A percentile compares a stretch with the other conserved stretches of the same genome.
Conservation (phyloP, 768 basidiomycete genomes). For the Phaffia tasmanica region DNA sequence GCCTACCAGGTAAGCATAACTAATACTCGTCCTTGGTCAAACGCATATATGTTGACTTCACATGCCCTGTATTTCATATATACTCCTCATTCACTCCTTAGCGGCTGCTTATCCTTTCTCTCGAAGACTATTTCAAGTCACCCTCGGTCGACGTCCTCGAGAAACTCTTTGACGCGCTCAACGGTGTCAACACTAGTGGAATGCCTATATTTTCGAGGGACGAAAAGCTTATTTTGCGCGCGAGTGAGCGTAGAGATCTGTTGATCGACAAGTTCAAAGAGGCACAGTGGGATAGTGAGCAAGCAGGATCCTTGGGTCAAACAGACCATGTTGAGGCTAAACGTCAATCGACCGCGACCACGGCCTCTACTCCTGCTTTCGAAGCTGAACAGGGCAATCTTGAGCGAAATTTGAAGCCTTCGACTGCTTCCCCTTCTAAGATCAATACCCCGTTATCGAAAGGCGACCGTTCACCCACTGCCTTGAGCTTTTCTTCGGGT, state of each 20-base stretch:
- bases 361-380: too few species aligned
- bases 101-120: slow-evolving; percentile 84
- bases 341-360: too few species aligned
- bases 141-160: slow-evolving; percentile 84
- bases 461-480: too few species aligned
- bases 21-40: too few species aligned
- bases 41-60: neutral
- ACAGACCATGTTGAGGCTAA: too few species aligned
- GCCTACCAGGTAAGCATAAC: slow-evolving; percentile 66
- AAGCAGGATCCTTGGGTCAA: too few species aligned
- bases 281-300: neutral
- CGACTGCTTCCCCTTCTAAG: too few species aligned
- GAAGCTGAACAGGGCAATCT: too few species aligned
- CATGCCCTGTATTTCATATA: neutral
- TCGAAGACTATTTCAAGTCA: slow-evolving; percentile 85
- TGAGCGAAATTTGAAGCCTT: too few species aligned
- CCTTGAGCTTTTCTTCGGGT: too few species aligned
- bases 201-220: slow-evolving; percentile 64
- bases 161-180: slow-evolving; percentile 82
- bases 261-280: slow-evolving; percentile 67
- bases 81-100: slow-evolving; percentile 35
- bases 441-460: too few species aligned
- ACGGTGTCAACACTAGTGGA: slow-evolving; percentile 73
- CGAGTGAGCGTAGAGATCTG: slow-evolving; percentile 80
- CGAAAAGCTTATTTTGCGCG: slow-evolving; percentile 81